Evolutionary conservation across 139 green algal genomes (phyloP).

Genomic region (Spirogloea muscicola): DNA sequence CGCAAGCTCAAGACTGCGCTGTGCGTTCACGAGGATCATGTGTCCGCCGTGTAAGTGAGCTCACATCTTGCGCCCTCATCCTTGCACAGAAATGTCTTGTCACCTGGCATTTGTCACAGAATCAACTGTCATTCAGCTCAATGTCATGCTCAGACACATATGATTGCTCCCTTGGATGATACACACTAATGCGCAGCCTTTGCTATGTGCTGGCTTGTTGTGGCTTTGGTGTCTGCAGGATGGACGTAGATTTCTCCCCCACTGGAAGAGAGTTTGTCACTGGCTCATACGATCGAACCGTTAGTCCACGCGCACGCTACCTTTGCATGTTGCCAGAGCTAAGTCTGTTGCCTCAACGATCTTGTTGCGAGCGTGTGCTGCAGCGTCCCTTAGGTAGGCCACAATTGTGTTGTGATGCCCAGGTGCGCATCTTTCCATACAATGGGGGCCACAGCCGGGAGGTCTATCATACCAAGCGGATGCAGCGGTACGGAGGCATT

Average conservation of each 20-base stretch:
- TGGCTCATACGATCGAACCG: conserved; percentile 82
- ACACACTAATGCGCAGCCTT: no score
- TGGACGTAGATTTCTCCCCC: conserved; percentile 97
- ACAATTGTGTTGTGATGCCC: background rate
- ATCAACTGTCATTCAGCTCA: no score
- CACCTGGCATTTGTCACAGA: no score
- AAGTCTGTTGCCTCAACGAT: no score
- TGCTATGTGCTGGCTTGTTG: no score
- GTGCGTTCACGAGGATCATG: conserved; percentile 83
- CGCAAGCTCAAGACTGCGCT: conserved; percentile 72
- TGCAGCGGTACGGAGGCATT: no score
- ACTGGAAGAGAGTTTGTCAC: conserved; percentile 97
- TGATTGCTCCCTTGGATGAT: no score
- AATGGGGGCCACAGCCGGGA: conserved; percentile 77
- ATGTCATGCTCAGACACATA: no score
- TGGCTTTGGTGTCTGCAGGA: conserved; percentile 44
- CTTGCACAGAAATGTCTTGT: no score
- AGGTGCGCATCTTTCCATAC: conserved; percentile 85
- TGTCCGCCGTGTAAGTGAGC: conserved; percentile 39
- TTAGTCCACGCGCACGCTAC: conserved; percentile 19
- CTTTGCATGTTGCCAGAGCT: no score
- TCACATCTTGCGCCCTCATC: no score
- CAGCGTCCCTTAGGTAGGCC: background rate
- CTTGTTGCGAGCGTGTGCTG: no score
- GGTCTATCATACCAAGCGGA: conserved; percentile 93